A percentile compares a stretch with the other conserved stretches of the same genome.
phyloP scores from a whole-genome alignment of 768 basidiomycete species.

The Xerocomellus intermedius region DNA sequence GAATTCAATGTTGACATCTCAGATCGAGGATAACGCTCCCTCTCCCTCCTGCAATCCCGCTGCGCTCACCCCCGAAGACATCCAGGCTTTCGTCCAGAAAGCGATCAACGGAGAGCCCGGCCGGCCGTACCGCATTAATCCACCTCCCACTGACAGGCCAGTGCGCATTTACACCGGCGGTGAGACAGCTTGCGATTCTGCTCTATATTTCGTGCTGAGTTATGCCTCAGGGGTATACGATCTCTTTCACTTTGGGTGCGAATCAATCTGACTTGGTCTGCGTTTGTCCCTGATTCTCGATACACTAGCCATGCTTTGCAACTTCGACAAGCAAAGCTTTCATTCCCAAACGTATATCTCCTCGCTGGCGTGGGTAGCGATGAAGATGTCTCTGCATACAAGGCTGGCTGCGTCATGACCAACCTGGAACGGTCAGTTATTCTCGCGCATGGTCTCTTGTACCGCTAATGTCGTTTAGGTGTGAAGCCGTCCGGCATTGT shows the following conservation, averaged over 20 bases:
- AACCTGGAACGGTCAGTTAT: slow-evolving; percentile 72
- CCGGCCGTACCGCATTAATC: slow-evolving; percentile 78
- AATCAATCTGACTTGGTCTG: slow-evolving; percentile 2
- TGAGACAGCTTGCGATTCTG: slow-evolving; percentile 31
- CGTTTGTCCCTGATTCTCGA: slow-evolving; percentile 4
- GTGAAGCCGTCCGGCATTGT: slow-evolving; percentile 93
- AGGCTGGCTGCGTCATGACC: slow-evolving; percentile 83
- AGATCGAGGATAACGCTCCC: slow-evolving; percentile 27
- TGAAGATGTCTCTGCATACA: slow-evolving; percentile 74
- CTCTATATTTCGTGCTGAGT: not conserved
- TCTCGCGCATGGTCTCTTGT: not conserved
- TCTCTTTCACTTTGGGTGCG: slow-evolving; percentile 93
- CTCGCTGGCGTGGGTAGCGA: slow-evolving; percentile 94
- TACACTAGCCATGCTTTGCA: slow-evolving; percentile 82
- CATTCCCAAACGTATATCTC: slow-evolving; percentile 87
- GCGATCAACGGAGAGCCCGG: slow-evolving; percentile 71
- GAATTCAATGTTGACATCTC: slow-evolving; percentile 51
- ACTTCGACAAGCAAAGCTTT: slow-evolving; percentile 92
- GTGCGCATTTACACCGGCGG: slow-evolving; percentile 95
- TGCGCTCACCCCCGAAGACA: slow-evolving; percentile 69
- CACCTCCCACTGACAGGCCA: slow-evolving; percentile 77
- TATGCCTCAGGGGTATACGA: slow-evolving; percentile 87
- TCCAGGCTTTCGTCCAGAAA: slow-evolving; percentile 69
- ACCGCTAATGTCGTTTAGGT: slow-evolving; percentile 38
- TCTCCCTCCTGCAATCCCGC: slow-evolving; percentile 57